Base-by-base conservation (phyloP, 371 early-diverging fungal genomes). In the Thermomucor indicae-seudaticae region DNA sequence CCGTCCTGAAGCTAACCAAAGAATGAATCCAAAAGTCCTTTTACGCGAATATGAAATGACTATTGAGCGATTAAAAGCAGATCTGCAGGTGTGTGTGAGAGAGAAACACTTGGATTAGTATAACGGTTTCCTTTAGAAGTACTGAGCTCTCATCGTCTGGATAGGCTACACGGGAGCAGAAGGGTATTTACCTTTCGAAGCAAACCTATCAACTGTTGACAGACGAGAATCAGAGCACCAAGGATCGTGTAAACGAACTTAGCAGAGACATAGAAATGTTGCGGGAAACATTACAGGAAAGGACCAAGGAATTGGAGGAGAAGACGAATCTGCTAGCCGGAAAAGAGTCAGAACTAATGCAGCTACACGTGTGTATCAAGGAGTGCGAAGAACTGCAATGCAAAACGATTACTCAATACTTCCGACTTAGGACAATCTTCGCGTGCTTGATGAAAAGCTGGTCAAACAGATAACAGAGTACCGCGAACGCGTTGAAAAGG, bases 1-100 rank as follows among this genome's bases (percentile, higher is more conserved):
- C 58, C 85, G 88, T 49, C 96, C 97, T 0, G 89, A 88, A 63
- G 81, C 88, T 49, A 96, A 96, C 58, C 84, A 86, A 57, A 49
- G 49, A 3, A 86, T 84, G 48, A 91, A 93, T 63, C 83, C 83
- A 51, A 93, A 95, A 60, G 86, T 84, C 44, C 95, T 94, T 7
- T 84, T 89, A 54, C 80, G 88, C 49, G 92, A 93, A 49, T 83
- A 90, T 55, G 79, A 78, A 49, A 78, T 89, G 61, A 86, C 87
- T 6, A 85, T 91, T 27, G 85, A 87, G 42, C 62, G 78, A 34
- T 72, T 91, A 5, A 77, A 81, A 50, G 55, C 58, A 2, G 82
- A 85, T 31, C 41, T 85, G 17, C 52, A 53, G 12, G 54, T 59
- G 20, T 51, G 39, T 32, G 11, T n/a, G 19, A 6, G n/a, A n/a